Base-by-base conservation (phyloP, 306 rosid species). In the Cicer chorassanicum region DNA sequence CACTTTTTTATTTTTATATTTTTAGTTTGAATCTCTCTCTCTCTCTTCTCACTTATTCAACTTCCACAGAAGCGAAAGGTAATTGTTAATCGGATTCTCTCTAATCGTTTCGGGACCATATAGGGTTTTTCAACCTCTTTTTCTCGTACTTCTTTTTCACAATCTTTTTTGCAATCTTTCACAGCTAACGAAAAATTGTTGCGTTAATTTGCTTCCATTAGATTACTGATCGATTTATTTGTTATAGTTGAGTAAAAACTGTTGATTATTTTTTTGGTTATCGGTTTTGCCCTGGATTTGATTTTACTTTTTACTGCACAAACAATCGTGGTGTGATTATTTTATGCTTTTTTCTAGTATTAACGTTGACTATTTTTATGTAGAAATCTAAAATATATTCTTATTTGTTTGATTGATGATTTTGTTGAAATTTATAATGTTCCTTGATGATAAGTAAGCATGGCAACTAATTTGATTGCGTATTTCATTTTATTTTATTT, bases 81-180 rank as follows among this genome's bases (percentile, higher is more conserved):
- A 69, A 7, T 10, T 50, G 61, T 68, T 1, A 0, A 68, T 68
- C 54, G 9, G 2, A 42, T 73, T 71, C 60, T 48, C 41, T 46
- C 11, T 21, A 10, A 50, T 15, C 50, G 1, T 24, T 14, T 5
- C 10, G 15, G 6, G 0, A 66, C 49, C 16, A 50, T 24, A 34
- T 74, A 79, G 78, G 84, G 80, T 80, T 83, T 78, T 70, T 55
- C 16, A 8, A 48, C 43, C 21, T 71, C 70, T 38, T 36, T 6
- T 41, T 60, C 34, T 29, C 34, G 34, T 29, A 29, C 34, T 51
- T 54, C 15, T 56, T 12, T 69, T 81, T 39, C 50, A 38, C 49
- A 24, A 0, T 2, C 2, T 21, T 51, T 1, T 41, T 2, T n/a
- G 0, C 16, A 9, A 18, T 38, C 24, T 80, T 71, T 73, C 15